phyloP scores from a whole-genome alignment of 2,329 filamentous ascomycete species.

The Nemania bipapillata region DNA sequence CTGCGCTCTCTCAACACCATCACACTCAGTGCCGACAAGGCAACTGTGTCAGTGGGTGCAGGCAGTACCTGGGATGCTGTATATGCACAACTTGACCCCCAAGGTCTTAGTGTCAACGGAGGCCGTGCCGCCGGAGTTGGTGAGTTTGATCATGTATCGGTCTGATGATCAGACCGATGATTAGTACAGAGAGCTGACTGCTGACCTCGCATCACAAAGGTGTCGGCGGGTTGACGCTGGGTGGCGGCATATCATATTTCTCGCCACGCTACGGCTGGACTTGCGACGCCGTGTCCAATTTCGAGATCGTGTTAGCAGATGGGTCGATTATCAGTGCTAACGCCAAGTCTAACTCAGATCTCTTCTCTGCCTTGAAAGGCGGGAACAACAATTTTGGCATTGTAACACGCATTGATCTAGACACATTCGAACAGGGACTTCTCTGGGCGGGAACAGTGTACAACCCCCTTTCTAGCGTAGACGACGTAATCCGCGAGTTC shows the following conservation, averaged over 20 bases:
- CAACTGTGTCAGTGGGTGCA: constrained; percentile 52
- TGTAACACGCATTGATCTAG: constrained; percentile 33
- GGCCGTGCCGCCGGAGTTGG: constrained; percentile 5
- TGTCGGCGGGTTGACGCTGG: constrained; percentile 5
- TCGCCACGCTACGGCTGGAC: constrained; percentile 9
- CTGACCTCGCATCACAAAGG: no score
- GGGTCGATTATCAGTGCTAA: constrained; percentile 25
- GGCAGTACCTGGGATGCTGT: constrained; percentile 60
- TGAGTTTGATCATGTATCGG: no score
- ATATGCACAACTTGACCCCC: constrained; percentile 53
- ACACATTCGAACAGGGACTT: constrained; percentile 13
- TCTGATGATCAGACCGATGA: no score
- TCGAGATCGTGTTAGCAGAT: constrained; percentile 1
- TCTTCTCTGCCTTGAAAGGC: not conserved
- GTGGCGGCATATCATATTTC: not conserved
- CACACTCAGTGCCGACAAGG: constrained; percentile 48
- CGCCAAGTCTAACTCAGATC: not conserved
- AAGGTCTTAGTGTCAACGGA: not conserved
- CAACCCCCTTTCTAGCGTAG: no score
- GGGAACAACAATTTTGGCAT: constrained; percentile 17
- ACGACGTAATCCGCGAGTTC: not conserved
- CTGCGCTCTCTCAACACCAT: constrained; percentile 56
- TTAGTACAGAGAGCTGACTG: no score
- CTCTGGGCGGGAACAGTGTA: constrained; percentile 9
- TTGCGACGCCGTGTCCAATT: constrained; percentile 3